Conservation (phyloP, 768 basidiomycete genomes). For the Auricularia heimuer region DNA sequence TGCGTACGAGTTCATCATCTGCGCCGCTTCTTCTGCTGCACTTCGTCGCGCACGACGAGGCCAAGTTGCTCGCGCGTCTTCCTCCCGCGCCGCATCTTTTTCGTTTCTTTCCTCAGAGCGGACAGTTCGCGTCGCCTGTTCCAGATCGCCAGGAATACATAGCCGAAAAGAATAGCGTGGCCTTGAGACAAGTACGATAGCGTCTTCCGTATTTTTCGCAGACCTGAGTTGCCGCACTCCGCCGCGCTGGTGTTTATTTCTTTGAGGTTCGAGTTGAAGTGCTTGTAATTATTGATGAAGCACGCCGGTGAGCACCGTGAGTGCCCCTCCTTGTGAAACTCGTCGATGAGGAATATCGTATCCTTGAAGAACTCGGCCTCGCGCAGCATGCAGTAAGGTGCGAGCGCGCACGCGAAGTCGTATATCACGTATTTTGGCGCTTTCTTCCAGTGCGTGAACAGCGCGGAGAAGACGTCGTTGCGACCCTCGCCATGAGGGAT, state of each 20-base stretch:
- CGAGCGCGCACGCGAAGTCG: slow-evolving; percentile 25
- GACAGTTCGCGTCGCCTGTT: neutral
- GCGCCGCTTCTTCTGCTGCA: no score
- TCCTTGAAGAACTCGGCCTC: slow-evolving; percentile 23
- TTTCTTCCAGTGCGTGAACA: slow-evolving; percentile 24
- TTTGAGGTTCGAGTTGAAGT: slow-evolving; percentile 17
- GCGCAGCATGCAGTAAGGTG: slow-evolving; percentile 23
- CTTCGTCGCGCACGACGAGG: no score
- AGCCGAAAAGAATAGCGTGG: slow-evolving; percentile 19
- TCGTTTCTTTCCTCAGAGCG: no score
- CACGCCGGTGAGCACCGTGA: slow-evolving; percentile 24
- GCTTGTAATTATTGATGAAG: slow-evolving; percentile 18
- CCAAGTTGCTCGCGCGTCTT: no score
- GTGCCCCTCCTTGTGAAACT: slow-evolving; percentile 25
- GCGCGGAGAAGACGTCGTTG: slow-evolving; percentile 31
- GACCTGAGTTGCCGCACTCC: slow-evolving; percentile 25
- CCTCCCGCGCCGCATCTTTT: no score
- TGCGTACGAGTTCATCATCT: no score
- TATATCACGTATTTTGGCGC: slow-evolving; percentile 23
- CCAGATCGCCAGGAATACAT: slow-evolving; percentile 10
- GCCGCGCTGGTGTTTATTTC: slow-evolving; percentile 18
- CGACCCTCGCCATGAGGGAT: slow-evolving; percentile 28
- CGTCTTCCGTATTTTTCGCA: slow-evolving; percentile 19
- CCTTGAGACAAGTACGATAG: slow-evolving; percentile 23
- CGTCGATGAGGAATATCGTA: slow-evolving; percentile 26